These are phyloP conservation scores for Pseudocercospora fijiensis DNA, from an alignment of 2,329 filamentous ascomycete species.

Conservation along the genomic window DNA sequence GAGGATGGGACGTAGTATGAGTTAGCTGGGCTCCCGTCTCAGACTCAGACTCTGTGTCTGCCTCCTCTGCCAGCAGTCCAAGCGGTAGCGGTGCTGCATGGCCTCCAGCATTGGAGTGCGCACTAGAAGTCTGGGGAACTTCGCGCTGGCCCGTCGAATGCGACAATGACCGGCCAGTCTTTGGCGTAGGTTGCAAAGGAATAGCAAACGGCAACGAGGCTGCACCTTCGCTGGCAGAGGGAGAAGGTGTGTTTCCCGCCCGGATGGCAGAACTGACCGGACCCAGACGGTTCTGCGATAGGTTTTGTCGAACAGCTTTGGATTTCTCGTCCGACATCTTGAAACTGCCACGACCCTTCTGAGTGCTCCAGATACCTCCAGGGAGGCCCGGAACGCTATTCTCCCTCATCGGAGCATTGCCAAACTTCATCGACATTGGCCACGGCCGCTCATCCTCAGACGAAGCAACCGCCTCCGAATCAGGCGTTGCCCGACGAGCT, in stretches of 20 bases:
- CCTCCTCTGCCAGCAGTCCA: constrained; percentile 35
- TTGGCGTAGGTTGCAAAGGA: constrained; percentile 83
- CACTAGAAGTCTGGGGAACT: constrained; percentile 18
- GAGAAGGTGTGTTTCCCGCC: constrained; percentile 40
- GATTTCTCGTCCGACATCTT: constrained; percentile 34
- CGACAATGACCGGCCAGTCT: constrained; percentile 91
- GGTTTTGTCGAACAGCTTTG: constrained; percentile 22
- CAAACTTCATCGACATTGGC: constrained; percentile 57
- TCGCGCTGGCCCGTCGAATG: constrained; percentile 65
- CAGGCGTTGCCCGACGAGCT: constrained; percentile 80
- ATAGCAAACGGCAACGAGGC: constrained; percentile 79
- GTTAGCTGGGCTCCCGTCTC: constrained; percentile 30
- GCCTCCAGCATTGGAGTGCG: constrained; percentile 21
- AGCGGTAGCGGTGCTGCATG: constrained; percentile 30
- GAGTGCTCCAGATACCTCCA: constrained; percentile 39
- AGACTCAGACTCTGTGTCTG: constrained; percentile 32
- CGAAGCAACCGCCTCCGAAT: constrained; percentile 89
- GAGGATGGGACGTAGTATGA: constrained; percentile 37
- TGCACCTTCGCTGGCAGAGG: constrained; percentile 38
- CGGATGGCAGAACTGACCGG: constrained; percentile 12
- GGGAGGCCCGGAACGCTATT: constrained; percentile 45
- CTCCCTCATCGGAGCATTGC: constrained; percentile 37
- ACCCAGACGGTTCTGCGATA: constrained; percentile 5
- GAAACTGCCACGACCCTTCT: constrained; percentile 34
- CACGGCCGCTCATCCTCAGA: constrained; percentile 77